Conservation (phyloP, 208 protist species). For the Leishmania braziliensis region DNA sequence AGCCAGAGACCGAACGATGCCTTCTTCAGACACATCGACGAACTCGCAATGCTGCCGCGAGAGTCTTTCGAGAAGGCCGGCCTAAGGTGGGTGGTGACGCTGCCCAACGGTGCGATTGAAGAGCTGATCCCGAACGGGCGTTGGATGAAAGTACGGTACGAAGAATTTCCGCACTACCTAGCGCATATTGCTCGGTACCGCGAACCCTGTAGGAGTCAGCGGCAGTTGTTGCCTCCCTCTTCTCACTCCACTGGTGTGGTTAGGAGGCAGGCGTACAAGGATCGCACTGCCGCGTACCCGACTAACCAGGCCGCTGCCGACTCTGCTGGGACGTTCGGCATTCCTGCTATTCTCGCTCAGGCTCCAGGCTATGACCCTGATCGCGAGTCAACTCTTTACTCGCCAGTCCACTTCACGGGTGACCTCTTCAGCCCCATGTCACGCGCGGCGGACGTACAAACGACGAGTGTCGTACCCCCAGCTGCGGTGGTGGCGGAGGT, state of each 20-base stretch:
- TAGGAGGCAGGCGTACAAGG: not conserved
- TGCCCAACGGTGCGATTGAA: constrained; percentile 51
- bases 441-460: constrained; percentile 25
- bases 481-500: constrained; percentile 18
- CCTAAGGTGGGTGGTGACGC: constrained; percentile 65
- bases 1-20: constrained; percentile 39
- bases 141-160: constrained; percentile 42
- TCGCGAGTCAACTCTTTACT: constrained; percentile 48
- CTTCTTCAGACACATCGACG: constrained; percentile 69
- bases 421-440: constrained; percentile 62
- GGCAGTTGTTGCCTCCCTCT: not conserved
- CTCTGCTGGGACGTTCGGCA: not conserved
- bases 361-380: constrained; percentile 48
- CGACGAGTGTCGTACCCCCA: constrained; percentile 34
- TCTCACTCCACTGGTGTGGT: not conserved
- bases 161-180: constrained; percentile 63
- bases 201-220: constrained; percentile 26
- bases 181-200: constrained; percentile 45
- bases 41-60: constrained; percentile 37
- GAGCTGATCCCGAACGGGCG: constrained; percentile 73
- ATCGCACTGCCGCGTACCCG: not conserved
- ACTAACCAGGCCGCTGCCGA: not conserved
- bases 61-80: constrained; percentile 55
- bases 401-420: constrained; percentile 46
- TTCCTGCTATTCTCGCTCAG: constrained; percentile 28